Conservation (phyloP, 352 stramenopile species). For the Phytophthora ohioensis region DNA sequence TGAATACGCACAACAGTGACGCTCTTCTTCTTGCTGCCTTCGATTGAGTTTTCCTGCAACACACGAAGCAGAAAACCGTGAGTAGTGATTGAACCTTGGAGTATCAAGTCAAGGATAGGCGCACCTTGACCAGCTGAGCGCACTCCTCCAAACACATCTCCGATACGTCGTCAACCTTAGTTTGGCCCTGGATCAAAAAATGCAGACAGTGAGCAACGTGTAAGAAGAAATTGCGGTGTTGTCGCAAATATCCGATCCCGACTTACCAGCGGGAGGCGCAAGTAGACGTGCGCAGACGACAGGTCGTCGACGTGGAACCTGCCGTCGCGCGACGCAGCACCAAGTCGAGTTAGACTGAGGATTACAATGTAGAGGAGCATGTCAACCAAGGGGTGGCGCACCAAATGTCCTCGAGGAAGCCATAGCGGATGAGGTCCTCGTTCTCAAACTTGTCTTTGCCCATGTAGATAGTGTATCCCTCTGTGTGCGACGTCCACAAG, state of each 20-base stretch:
- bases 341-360: neutral
- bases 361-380: neutral
- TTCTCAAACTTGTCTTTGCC: slow-evolving; percentile 99
- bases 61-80: neutral
- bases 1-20: slow-evolving; percentile 74
- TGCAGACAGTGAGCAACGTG: neutral
- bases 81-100: neutral
- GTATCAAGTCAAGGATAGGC: neutral
- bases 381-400: slow-evolving; percentile 24
- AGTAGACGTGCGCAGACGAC: slow-evolving; percentile 98
- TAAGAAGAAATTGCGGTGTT: neutral
- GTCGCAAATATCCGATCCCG: slow-evolving; percentile 13
- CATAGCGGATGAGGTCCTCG: slow-evolving; percentile 98
- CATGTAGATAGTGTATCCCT: slow-evolving; percentile 96
- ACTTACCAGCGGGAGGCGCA: slow-evolving; percentile 90
- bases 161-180: slow-evolving; percentile 82
- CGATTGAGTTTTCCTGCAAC: slow-evolving; percentile 92
- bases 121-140: slow-evolving; percentile 92
- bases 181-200: slow-evolving; percentile 55
- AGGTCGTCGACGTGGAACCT: slow-evolving; percentile 99
- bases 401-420: slow-evolving; percentile 96
- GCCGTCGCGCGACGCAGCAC: neutral
- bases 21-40: slow-evolving; percentile 93
- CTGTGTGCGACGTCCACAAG: slow-evolving; percentile 31
- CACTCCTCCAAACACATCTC: slow-evolving; percentile 89